phyloP scores from a whole-genome alignment of 495 filamentous ascomycete species.

The Talaromyces liani region DNA sequence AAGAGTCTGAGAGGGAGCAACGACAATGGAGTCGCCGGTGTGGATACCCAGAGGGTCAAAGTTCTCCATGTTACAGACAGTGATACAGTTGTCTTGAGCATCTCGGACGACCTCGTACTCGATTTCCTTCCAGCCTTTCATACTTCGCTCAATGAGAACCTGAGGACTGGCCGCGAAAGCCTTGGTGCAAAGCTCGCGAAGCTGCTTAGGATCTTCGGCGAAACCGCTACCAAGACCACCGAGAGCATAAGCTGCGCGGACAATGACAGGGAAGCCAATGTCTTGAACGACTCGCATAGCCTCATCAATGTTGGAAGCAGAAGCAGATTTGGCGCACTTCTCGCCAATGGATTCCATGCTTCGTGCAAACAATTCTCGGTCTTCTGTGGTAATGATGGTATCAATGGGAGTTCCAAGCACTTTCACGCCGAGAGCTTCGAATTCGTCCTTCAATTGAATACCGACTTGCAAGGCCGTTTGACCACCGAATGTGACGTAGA shows the following conservation, averaged over 20 bases:
- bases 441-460: slow-evolving; percentile 94
- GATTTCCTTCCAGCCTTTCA: slow-evolving; percentile 99
- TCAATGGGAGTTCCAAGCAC: slow-evolving; percentile 95
- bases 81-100: slow-evolving; percentile 96
- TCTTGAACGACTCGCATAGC: slow-evolving; percentile 73
- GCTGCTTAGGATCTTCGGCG: slow-evolving; percentile 79
- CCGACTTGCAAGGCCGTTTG: slow-evolving; percentile 93
- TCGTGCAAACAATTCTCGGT: slow-evolving; percentile 91
- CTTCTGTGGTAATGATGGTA: slow-evolving; percentile 96
- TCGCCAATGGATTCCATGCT: slow-evolving; percentile 98
- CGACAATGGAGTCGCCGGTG: slow-evolving; percentile 97
- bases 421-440: slow-evolving; percentile 80
- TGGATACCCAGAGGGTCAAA: slow-evolving; percentile 98
- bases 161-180: slow-evolving; percentile 93
- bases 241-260: slow-evolving; percentile 91
- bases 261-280: slow-evolving; percentile 94
- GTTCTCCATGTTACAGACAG: slow-evolving; percentile 99
- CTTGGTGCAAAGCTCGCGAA: slow-evolving; percentile 87
- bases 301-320: slow-evolving; percentile 80
- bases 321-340: slow-evolving; percentile 95
- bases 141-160: slow-evolving; percentile 91
- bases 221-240: slow-evolving; percentile 95
- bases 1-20: slow-evolving; percentile 92
- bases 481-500: slow-evolving; percentile 94
- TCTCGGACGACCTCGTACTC: slow-evolving; percentile 98